Evolutionary conservation across 2,329 filamentous ascomycete species (phyloP).

Genomic region (Fusarium concolor): DNA sequence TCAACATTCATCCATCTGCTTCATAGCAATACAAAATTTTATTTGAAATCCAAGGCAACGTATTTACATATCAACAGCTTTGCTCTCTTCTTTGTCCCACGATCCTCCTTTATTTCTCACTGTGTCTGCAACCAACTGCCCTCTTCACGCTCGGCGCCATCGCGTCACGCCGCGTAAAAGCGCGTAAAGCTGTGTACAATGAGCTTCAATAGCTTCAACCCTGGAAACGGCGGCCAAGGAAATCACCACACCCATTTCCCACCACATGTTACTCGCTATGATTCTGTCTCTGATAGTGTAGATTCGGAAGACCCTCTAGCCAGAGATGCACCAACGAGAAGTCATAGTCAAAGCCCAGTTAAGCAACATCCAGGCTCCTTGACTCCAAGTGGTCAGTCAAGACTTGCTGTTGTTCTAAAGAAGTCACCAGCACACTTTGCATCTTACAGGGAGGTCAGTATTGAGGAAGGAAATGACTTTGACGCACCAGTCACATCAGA

Average conservation of each 20-base stretch:
- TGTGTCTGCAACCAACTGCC: neutral
- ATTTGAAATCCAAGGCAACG: neutral
- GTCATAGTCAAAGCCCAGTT: conserved; percentile 16
- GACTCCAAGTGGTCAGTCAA: conserved; percentile 3
- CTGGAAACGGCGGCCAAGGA: neutral
- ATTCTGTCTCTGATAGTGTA: conserved; percentile 16
- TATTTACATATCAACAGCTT: neutral
- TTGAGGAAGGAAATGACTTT: conserved; percentile 11
- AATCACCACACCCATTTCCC: neutral
- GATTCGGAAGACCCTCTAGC: conserved; percentile 42
- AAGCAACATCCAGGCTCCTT: conserved; percentile 13
- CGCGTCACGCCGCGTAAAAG: conserved; percentile 13
- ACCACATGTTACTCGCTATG: neutral
- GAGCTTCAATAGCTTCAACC: conserved; percentile 15
- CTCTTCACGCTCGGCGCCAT: neutral
- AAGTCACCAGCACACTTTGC: conserved; percentile 17
- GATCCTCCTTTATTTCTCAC: neutral
- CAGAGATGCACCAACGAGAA: conserved; percentile 12
- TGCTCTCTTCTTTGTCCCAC: rapidly evolving
- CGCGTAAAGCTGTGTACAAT: conserved; percentile 9
- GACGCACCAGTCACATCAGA: conserved; percentile 37
- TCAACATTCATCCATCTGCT: neutral
- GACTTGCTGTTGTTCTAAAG: conserved; percentile 39
- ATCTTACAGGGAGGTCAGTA: conserved; percentile 6
- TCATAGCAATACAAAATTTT: neutral